phyloP scores from a whole-genome alignment of 371 early-diverging fungal genomes.

The Funneliformis caledonium region DNA sequence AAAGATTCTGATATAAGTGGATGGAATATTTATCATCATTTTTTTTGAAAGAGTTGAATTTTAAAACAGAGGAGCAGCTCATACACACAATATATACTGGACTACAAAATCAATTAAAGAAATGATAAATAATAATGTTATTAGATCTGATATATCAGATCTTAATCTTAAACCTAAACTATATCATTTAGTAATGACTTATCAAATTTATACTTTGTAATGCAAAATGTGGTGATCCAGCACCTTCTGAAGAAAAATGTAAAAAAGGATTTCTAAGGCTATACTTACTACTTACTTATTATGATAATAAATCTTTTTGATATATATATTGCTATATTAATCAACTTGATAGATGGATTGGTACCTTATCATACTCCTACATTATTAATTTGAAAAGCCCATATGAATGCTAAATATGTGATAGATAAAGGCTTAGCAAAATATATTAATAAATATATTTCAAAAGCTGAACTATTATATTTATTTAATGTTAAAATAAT shows the following conservation, averaged over 20 bases:
- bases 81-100: background rate
- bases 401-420: too few relatives aligned
- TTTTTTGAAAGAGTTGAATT: slow-evolving; percentile 30
- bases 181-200: background rate
- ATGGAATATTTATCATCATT: background rate
- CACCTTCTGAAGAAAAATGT: too few relatives aligned
- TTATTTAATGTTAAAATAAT: background rate
- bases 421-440: too few relatives aligned
- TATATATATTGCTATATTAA: too few relatives aligned
- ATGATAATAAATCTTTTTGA: too few relatives aligned
- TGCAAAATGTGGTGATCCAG: background rate
- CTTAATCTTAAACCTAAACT: background rate
- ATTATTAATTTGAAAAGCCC: too few relatives aligned
- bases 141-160: background rate
- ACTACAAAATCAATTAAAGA: background rate
- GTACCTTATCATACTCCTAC: too few relatives aligned
- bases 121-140: slow-evolving; percentile 10
- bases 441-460: too few relatives aligned
- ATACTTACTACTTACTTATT: too few relatives aligned
- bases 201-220: slow-evolving; percentile 30
- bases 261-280: too few relatives aligned
- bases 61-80: slow-evolving; percentile 22
- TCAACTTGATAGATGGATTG: too few relatives aligned
- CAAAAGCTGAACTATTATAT: slow-evolving; percentile 5
- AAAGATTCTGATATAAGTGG: slow-evolving; percentile 1